Evolutionary conservation across 106 monocot species (phyloP).

Genomic region (Dendrobium nobile): DNA sequence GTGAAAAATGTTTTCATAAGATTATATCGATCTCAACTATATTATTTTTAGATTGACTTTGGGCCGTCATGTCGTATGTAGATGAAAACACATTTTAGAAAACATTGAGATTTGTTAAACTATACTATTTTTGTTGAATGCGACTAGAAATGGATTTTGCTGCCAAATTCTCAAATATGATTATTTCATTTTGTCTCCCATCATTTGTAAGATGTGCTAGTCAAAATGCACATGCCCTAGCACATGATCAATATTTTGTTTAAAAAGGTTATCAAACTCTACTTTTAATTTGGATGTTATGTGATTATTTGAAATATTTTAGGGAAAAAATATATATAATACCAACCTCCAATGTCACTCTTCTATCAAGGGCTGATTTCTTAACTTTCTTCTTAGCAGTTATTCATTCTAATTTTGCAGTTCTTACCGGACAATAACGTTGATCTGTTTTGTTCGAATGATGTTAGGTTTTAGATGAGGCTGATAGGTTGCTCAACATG

Average conservation of each 20-base stretch:
- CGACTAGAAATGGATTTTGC: not conserved
- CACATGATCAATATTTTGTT: too few relatives aligned
- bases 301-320: too few relatives aligned
- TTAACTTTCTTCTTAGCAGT: not conserved
- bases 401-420: not conserved
- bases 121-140: not conserved
- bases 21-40: not conserved
- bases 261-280: too few relatives aligned
- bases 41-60: not conserved
- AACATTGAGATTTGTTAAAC: not conserved
- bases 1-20: not conserved
- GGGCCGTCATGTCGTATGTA: not conserved
- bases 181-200: not conserved
- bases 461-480: conserved; percentile 85
- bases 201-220: not conserved
- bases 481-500: conserved; percentile 82
- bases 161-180: not conserved
- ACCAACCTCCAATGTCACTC: too few relatives aligned
- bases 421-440: not conserved
- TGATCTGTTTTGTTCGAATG: not conserved
- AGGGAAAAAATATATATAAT: too few relatives aligned
- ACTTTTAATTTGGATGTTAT: too few relatives aligned
- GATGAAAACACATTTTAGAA: not conserved
- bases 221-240: too few relatives aligned
- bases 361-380: not conserved